Conservation (phyloP, 352 stramenopile genomes). For the Chrysophaeum taylorii region DNA sequence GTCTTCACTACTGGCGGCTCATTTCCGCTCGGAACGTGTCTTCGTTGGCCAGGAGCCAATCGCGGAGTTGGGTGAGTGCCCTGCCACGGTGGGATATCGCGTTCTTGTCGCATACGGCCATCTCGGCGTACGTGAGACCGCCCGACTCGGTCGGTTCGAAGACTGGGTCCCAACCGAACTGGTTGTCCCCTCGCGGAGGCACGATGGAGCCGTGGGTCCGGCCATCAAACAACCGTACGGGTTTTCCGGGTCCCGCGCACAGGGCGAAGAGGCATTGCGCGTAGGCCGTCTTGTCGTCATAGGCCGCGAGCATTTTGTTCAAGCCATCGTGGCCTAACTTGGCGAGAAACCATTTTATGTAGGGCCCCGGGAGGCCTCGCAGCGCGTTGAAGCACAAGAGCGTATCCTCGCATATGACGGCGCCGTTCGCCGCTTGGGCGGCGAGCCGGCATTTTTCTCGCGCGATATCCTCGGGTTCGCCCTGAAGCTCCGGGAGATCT, state of each 20-base stretch:
- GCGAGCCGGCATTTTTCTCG: constrained; percentile 83
- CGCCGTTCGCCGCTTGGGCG: constrained; percentile 44
- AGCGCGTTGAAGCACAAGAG: constrained; percentile 92
- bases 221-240: constrained; percentile 43
- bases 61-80: constrained; percentile 45
- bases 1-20: too few species aligned
- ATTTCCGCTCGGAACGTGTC: too few species aligned
- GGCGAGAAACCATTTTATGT: constrained; percentile 97
- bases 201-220: constrained; percentile 54
- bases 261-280: constrained; percentile 92
- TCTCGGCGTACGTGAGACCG: constrained; percentile 67
- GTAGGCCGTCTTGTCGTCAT: constrained; percentile 87
- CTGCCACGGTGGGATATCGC: constrained; percentile 53
- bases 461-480: constrained; percentile 83
- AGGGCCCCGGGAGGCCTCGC: constrained; percentile 78
- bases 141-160: constrained; percentile 55
- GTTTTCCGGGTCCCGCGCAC: constrained; percentile 43
- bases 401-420: constrained; percentile 74
- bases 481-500: constrained; percentile 93
- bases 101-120: constrained; percentile 64
- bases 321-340: constrained; percentile 72
- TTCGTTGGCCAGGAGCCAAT: constrained; percentile 18
- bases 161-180: constrained; percentile 71
- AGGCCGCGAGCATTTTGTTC: constrained; percentile 84
- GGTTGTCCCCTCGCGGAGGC: constrained; percentile 32